Evolutionary conservation across 768 basidiomycete genomes (phyloP).

Genomic region (Hebeloma cylindrosporum): DNA sequence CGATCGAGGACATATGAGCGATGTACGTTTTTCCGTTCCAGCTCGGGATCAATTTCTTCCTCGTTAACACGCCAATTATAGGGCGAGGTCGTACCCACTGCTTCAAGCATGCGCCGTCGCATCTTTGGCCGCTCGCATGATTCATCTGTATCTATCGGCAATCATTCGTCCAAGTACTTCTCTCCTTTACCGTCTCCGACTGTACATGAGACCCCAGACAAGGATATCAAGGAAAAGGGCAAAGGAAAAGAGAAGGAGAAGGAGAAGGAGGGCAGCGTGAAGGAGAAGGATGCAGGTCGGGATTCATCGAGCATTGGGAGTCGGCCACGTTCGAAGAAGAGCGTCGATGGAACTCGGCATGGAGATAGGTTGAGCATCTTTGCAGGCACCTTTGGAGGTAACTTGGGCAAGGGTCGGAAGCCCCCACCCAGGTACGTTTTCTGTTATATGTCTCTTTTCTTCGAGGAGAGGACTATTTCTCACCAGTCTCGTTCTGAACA

Average conservation of each 20-base stretch:
- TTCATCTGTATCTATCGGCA: conserved; percentile 26
- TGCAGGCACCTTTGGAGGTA: conserved; percentile 59
- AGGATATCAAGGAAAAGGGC: conserved; percentile 20
- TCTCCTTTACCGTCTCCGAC: conserved; percentile 30
- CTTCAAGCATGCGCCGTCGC: conserved; percentile 45
- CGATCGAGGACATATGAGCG: conserved; percentile 55
- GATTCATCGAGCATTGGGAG: conserved; percentile 29
- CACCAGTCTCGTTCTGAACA: conserved; percentile 6
- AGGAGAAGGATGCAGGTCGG: conserved; percentile 27
- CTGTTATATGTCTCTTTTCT: too few species aligned
- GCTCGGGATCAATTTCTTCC: conserved; percentile 1
- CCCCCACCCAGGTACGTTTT: conserved; percentile 71
- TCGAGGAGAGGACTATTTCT: neutral
- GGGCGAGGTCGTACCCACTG: conserved; percentile 48
- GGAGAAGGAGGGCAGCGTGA: conserved; percentile 20
- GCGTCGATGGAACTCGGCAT: conserved; percentile 46
- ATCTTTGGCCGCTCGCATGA: conserved; percentile 67
- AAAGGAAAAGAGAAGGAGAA: conserved; percentile 35
- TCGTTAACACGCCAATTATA: conserved; percentile 23
- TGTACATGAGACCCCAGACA: conserved; percentile 31
- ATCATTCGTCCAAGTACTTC: conserved; percentile 5
- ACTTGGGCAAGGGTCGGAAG: conserved; percentile 71
- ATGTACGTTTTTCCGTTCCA: conserved; percentile 45
- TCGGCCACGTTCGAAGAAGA: conserved; percentile 48
- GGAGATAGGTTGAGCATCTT: conserved; percentile 81